Conservation (phyloP, 2,329 filamentous ascomycete species). For the Zarea fungicola region DNA sequence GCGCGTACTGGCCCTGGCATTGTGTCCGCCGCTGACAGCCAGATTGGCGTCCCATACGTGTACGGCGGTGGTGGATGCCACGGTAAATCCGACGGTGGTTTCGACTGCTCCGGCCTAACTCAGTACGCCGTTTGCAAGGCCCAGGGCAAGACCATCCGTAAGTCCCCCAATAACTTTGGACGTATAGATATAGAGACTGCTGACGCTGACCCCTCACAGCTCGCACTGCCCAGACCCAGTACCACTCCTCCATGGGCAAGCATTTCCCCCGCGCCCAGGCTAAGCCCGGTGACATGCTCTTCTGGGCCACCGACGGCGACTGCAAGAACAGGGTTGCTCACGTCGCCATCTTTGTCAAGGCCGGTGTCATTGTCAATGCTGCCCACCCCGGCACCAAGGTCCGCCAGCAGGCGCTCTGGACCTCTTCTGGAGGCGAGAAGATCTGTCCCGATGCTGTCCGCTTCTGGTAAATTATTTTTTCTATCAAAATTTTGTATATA, state of each 20-base stretch:
- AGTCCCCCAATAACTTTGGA: not conserved
- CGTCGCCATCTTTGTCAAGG: slow-evolving; percentile 16
- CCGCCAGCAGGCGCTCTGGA: slow-evolving; percentile 17
- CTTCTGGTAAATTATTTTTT: slow-evolving; percentile 16
- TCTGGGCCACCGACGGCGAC: slow-evolving; percentile 17
- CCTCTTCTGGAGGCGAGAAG: slow-evolving; percentile 14
- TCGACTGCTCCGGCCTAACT: slow-evolving; percentile 18
- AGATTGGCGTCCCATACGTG: slow-evolving; percentile 15
- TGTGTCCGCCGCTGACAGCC: slow-evolving; percentile 14
- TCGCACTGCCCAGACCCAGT: slow-evolving; percentile 16
- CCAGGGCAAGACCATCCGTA: slow-evolving; percentile 18
- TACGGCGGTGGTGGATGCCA: slow-evolving; percentile 17
- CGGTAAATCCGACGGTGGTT: slow-evolving; percentile 17
- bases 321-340: slow-evolving; percentile 16
- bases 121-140: slow-evolving; percentile 18
- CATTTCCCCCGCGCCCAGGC: slow-evolving; percentile 15
- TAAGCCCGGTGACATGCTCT: slow-evolving; percentile 17
- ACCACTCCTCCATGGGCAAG: slow-evolving; percentile 18
- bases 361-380: slow-evolving; percentile 17
- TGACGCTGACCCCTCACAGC: slow-evolving; percentile 1
- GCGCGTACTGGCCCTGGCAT: slow-evolving; percentile 17
- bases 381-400: slow-evolving; percentile 17
- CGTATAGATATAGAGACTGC: not conserved
- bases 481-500: not conserved
- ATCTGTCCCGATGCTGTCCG: slow-evolving; percentile 19